Evolutionary conservation across 2,329 filamentous ascomycete genomes (phyloP), one percentile per base, ranked within the genome.

Genomic region (Venturiaceae sp.): DNA sequence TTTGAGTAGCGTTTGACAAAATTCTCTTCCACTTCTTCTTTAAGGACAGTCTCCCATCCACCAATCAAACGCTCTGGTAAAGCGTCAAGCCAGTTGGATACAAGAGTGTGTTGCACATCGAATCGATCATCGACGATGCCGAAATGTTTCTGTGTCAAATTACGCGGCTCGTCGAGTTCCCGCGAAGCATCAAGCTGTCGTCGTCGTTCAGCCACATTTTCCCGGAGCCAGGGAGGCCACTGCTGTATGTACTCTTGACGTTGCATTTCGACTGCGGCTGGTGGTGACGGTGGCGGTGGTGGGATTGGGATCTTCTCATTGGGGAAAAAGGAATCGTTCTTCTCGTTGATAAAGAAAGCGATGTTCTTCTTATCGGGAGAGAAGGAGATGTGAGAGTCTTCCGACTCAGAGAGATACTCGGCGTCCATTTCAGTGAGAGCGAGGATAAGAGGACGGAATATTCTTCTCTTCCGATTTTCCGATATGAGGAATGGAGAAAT

Each of bases 181-280:
- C 55, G 39, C 23, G 55, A 46, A 5, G 14, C 44, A n/a, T 39
- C 44, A 23, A 57, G 55, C 55, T 50, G 55, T 50, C 55, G 55
- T 36, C 39, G 39, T 57, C 55, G 55, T 14, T 47, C 28, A 9
- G 55, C 55, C 23, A 57, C 39, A 13, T 39, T 41, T 16, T 52
- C 55, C 16, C 55, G 55, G 19, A 57, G 34, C 55, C 55, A 57
- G 21, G 55, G 55, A 9, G 53, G 53, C 53, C 44, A 50, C n/a
- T 32, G 44, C n/a, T 50, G 44, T 7, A 26, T 50, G n/a, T 50
- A 50, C 11, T 8, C 26, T 16, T 50, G 44, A 7, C 44, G 44
- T n/a, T 34, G 30, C 52, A 53, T 53, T 3, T 53, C 52, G 28
- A 34, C 32, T 26, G 52, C 52, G 14, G 28, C 52, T 32, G 52